Percentiles rank a stretch among this genome's conserved stretches.
Conservation (phyloP, 768 basidiomycete species). For the Mycena amicta region DNA sequence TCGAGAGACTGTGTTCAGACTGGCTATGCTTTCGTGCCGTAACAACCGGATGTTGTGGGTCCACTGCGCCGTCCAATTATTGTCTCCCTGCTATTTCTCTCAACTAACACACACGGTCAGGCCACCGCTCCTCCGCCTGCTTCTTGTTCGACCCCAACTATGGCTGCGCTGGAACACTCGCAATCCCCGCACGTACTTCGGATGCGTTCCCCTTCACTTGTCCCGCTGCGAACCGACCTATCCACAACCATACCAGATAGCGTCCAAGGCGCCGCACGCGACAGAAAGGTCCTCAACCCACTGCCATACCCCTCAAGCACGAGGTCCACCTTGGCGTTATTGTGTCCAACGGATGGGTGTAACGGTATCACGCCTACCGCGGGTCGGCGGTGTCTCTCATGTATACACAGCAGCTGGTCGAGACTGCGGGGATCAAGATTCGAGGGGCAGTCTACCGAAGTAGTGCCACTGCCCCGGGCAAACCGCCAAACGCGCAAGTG, state of each 20-base stretch:
- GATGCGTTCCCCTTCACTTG: too few relatives aligned
- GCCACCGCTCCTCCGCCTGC: not conserved
- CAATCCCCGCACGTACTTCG: too few relatives aligned
- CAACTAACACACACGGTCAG: not conserved
- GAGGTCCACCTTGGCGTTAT: too few relatives aligned
- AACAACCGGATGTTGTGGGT: not conserved
- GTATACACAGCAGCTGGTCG: conserved; percentile 15
- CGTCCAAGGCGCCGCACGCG: too few relatives aligned
- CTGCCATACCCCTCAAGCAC: too few relatives aligned
- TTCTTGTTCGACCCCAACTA: not conserved
- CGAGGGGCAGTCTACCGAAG: not conserved
- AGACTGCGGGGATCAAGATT: conserved; percentile 3
- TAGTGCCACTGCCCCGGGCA: not conserved
- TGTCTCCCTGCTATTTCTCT: too few relatives aligned
- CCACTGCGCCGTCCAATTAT: not conserved
- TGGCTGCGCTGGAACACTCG: too few relatives aligned
- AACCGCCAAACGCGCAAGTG: not conserved
- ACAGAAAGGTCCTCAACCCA: too few relatives aligned
- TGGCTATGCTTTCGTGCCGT: not conserved
- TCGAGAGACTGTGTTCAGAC: not conserved
- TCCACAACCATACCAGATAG: too few relatives aligned
- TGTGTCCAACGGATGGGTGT: conserved; percentile 17
- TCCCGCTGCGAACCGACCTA: too few relatives aligned
- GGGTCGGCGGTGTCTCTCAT: conserved; percentile 15
- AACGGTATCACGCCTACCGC: not conserved